Base-by-base conservation (phyloP, 345 rosid genomes). In the Brassica rapa region DNA sequence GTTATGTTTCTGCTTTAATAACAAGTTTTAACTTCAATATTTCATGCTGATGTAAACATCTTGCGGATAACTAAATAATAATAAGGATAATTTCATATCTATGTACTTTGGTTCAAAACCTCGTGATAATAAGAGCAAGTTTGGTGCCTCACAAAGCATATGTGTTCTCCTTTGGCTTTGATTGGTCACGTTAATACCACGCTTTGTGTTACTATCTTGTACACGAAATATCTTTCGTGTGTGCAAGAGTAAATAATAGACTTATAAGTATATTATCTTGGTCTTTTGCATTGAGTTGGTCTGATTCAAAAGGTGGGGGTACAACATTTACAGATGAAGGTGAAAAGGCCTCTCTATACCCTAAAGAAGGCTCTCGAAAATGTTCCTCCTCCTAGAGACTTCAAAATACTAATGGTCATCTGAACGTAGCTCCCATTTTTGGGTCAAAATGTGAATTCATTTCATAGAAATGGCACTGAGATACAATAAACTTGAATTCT, bases 371-470 rank as follows among this genome's bases (percentile, higher is more conserved):
- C 82, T 61, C 83, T 95, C 8, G 88, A 88, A 0, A 86, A 81
- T 82, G 91, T 90, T 75, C 84, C 89, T 57, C 90, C 96, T 0
- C 70, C 94, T 16, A 85, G 87, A 81, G 99, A 91, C 80, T 95
- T 95, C 59, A 27, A 27, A 33, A 33, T 33, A 8, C 37, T 33
- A 33, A 33, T 33, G 37, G 37, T 33, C 37, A 33, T 33, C 37
- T 33, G 37, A 33, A 33, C 37, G 5, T 33, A 33, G 37, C 37
- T 33, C 37, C 37, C 37, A 6, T 33, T 33, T 33, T 33, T 6
- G 37, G 37, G 37, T 33, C 8, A 33, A 33, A 33, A 33, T 33
- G 37, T 33, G 8, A 33, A 1, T 33, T 33, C 37, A 33, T 33
- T 33, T 6, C 37, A 33, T 33, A 33, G 37, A 33, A 33, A 33